A percentile compares a stretch with the other conserved stretches of the same genome.
These are phyloP conservation scores for Plasmodium cynomolgi DNA, from an alignment of 169 alveolate genomes.

Conservation along the genomic window DNA sequence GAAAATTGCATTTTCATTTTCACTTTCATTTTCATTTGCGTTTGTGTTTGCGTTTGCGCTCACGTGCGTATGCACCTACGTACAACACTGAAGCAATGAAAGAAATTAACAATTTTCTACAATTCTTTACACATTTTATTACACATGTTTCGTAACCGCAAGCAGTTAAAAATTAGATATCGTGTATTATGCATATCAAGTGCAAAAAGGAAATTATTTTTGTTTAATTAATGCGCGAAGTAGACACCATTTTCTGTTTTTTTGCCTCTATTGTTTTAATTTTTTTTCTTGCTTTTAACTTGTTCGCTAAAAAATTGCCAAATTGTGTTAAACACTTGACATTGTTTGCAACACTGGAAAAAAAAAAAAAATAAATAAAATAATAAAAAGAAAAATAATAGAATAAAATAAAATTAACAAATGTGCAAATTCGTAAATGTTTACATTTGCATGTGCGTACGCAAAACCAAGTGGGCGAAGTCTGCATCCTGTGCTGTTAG, in stretches of 20 bases:
- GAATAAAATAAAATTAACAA: background rate
- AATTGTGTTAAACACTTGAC: background rate
- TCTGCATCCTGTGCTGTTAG: background rate
- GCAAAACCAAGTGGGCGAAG: background rate
- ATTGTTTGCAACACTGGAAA: background rate
- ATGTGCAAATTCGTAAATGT: background rate
- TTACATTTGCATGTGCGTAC: background rate
- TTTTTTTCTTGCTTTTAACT: background rate
- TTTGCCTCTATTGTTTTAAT: slow-evolving; percentile 9
- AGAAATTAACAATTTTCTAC: background rate
- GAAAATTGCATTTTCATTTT: background rate
- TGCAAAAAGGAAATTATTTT: slow-evolving; percentile 8
- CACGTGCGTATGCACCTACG: background rate
- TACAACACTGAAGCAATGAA: background rate
- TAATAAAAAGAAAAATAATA: background rate
- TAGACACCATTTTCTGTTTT: slow-evolving; percentile 12
- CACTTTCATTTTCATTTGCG: background rate
- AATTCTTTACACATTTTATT: background rate
- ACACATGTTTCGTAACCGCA: slow-evolving; percentile 1
- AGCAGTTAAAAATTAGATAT: background rate
- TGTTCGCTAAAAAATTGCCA: background rate
- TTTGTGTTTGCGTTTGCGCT: background rate
- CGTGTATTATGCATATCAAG: slow-evolving; percentile 48
- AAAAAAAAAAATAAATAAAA: background rate
- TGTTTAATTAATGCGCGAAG: background rate